Percentiles rank a stretch among this genome's conserved stretches.
Conservation (phyloP, 805 yeast genomes). For the Metschnikowia similis region DNA sequence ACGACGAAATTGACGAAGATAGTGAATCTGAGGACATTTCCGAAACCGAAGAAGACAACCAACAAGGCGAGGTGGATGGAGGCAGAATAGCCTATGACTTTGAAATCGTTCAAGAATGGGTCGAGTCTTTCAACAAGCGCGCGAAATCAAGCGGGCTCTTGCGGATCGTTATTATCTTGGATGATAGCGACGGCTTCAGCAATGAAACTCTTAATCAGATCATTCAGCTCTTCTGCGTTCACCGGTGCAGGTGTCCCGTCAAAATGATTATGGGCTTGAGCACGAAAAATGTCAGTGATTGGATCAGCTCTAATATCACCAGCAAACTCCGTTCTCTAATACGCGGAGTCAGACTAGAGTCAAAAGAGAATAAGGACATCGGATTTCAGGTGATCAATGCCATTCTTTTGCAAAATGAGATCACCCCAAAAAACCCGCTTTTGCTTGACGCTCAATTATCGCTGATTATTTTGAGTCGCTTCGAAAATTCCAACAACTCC, state of each 20-base stretch:
- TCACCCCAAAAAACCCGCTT: slow-evolving; percentile 18
- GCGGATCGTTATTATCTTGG: slow-evolving; percentile 28
- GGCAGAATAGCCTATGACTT: slow-evolving; percentile 34
- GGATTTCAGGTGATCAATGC: slow-evolving; percentile 33
- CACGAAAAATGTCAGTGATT: slow-evolving; percentile 30
- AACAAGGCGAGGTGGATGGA: slow-evolving; percentile 13
- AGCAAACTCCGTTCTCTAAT: slow-evolving; percentile 26
- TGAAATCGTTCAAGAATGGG: slow-evolving; percentile 34
- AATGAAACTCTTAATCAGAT: slow-evolving; percentile 34
- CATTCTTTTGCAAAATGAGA: slow-evolving; percentile 26
- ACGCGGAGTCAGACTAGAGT: slow-evolving; percentile 29
- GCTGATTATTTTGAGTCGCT: slow-evolving; percentile 30
- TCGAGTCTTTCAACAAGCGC: slow-evolving; percentile 11
- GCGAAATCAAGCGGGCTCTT: slow-evolving; percentile 8
- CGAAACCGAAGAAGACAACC: slow-evolving; percentile 17
- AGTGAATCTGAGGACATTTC: slow-evolving; percentile 7
- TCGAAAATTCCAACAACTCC: slow-evolving; percentile 37
- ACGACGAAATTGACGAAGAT: slow-evolving; percentile 10
- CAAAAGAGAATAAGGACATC: slow-evolving; percentile 29
- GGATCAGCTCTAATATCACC: slow-evolving; percentile 34
- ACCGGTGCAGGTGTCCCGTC: slow-evolving; percentile 25
- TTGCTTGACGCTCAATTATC: slow-evolving; percentile 23
- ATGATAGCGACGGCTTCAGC: slow-evolving; percentile 34
- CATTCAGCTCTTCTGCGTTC: slow-evolving; percentile 27
- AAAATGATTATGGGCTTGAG: slow-evolving; percentile 36